Percentiles rank a stretch among this genome's conserved stretches.
Evolutionary conservation across 176 grass and related monocot genomes (phyloP).

Genomic region (Eragrostis curvula): DNA sequence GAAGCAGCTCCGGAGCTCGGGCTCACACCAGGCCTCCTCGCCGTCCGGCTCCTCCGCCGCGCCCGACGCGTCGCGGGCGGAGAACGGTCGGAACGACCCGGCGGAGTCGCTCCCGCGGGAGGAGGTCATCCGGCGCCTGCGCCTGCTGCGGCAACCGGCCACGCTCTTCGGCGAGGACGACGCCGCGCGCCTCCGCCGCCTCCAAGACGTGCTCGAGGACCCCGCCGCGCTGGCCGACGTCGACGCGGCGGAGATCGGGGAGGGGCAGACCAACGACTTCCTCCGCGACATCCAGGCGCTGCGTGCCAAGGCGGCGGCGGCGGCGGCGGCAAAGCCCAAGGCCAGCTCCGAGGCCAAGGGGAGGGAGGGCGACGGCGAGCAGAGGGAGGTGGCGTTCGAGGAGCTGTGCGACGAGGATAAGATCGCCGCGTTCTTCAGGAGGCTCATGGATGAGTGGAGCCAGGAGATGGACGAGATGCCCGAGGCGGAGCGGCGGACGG

Average conservation of each 20-base stretch:
- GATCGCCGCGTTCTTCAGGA: conserved; percentile 75
- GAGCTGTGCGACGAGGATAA: conserved; percentile 79
- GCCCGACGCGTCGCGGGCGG: not conserved
- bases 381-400: conserved; percentile 52
- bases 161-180: conserved; percentile 85
- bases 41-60: not conserved
- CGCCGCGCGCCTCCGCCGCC: conserved; percentile 43
- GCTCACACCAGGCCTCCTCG: conserved; percentile 27
- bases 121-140: conserved; percentile 69
- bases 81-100: not conserved
- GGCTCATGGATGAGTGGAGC: conserved; percentile 69
- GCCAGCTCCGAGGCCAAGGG: not conserved
- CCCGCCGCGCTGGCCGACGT: conserved; percentile 46
- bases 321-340: conserved; percentile 40
- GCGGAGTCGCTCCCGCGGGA: conserved; percentile 50
- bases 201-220: conserved; percentile 55
- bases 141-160: conserved; percentile 63
- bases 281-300: conserved; percentile 70
- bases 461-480: conserved; percentile 74
- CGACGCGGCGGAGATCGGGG: conserved; percentile 62
- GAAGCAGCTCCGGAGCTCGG: conserved; percentile 36
- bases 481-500: conserved; percentile 64
- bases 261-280: conserved; percentile 91
- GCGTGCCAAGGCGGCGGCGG: conserved; percentile 42
- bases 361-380: conserved; percentile 25